Conservation (phyloP, 176 grass and related monocot genomes). For the Tuctoria greenei region DNA sequence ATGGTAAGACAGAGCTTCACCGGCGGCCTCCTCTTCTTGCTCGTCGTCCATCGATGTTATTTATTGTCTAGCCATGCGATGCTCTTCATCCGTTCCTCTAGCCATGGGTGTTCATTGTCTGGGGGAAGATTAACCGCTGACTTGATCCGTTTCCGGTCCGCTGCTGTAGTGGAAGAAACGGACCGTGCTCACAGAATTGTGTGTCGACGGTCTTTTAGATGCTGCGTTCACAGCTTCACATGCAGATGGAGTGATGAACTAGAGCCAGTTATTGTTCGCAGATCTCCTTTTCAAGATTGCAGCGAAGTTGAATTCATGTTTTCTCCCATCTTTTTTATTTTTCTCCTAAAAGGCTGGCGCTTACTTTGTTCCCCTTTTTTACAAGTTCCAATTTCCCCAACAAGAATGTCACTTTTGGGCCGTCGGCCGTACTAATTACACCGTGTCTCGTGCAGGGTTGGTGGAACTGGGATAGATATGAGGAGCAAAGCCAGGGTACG, state of each 20-base stretch:
- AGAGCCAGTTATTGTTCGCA: neutral
- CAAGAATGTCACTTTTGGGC: neutral
- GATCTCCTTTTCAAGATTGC: neutral
- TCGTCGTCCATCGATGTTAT: too few relatives aligned
- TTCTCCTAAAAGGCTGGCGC: neutral
- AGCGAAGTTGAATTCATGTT: neutral
- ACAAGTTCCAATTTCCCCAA: neutral
- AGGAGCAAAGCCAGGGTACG: conserved; percentile 91
- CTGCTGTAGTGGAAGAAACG: neutral
- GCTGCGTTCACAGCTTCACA: too few relatives aligned
- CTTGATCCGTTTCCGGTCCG: too few relatives aligned
- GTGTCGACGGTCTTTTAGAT: neutral
- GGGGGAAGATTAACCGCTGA: too few relatives aligned
- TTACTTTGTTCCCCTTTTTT: neutral
- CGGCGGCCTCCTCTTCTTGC: neutral
- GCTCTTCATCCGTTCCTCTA: neutral
- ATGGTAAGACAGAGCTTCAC: conserved; percentile 32
- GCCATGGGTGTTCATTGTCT: too few relatives aligned
- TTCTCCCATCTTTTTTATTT: neutral
- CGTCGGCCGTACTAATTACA: neutral
- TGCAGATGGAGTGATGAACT: neutral
- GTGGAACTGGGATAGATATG: conserved; percentile 80
- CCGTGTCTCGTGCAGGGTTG: conserved; percentile 52
- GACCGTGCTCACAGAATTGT: neutral
- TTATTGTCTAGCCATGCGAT: too few relatives aligned